Evolutionary conservation across 352 stramenopile genomes (phyloP).

Genomic region (Pythium dissimile): DNA sequence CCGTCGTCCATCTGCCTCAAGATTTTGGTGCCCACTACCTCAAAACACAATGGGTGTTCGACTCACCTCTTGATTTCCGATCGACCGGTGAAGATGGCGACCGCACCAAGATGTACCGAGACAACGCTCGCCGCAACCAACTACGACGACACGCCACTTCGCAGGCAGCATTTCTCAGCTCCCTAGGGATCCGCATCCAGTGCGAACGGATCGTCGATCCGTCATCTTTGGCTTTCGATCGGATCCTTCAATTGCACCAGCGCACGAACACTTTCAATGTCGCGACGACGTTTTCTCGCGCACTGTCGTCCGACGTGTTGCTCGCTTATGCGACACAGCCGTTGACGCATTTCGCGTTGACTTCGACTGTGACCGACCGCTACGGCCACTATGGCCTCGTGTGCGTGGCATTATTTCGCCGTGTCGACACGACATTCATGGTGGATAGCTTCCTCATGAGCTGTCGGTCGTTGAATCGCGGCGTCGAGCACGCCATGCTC

Average conservation of each 20-base stretch:
- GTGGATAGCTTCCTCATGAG: constrained; percentile 62
- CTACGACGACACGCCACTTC: constrained; percentile 29
- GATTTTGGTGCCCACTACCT: constrained; percentile 35
- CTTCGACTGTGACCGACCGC: constrained; percentile 61
- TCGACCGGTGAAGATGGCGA: constrained; percentile 36
- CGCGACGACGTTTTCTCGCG: constrained; percentile 46
- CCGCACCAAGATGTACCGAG: constrained; percentile 56
- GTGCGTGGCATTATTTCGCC: constrained; percentile 36
- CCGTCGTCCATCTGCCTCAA: constrained; percentile 43
- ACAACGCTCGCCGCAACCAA: constrained; percentile 40
- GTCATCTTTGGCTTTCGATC: constrained; percentile 19
- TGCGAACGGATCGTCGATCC: constrained; percentile 37
- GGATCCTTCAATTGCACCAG: constrained; percentile 62
- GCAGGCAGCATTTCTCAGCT: constrained; percentile 60
- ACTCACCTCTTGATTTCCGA: constrained; percentile 17
- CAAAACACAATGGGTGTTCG: constrained; percentile 54
- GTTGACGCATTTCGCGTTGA: constrained; percentile 32
- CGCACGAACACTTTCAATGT: constrained; percentile 76
- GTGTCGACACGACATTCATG: background rate
- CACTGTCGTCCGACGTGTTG: constrained; percentile 30
- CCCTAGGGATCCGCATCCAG: constrained; percentile 61
- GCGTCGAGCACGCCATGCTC: constrained; percentile 68
- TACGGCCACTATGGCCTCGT: constrained; percentile 79
- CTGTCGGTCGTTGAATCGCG: constrained; percentile 64
- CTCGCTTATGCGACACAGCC: constrained; percentile 25